Evolutionary conservation across 441 rosid species (phyloP).

Genomic region (Erodium chrysanthum): DNA sequence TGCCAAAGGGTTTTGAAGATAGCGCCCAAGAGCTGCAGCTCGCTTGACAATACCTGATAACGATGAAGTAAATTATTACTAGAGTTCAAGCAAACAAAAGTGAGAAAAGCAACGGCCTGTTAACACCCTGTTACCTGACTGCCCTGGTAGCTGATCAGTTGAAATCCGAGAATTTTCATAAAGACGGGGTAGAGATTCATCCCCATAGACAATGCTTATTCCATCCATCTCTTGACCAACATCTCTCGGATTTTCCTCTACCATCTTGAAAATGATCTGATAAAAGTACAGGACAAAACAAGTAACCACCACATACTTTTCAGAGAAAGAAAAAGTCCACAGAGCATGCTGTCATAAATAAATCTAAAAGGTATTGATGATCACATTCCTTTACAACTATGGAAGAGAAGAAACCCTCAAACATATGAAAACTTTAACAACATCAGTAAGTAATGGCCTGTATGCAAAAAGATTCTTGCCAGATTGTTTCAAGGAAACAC

Average conservation of each 20-base stretch:
- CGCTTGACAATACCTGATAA: conserved; percentile 9
- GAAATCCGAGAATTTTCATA: conserved; percentile 14
- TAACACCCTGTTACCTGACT: conserved; percentile 5
- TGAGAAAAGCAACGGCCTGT: not conserved
- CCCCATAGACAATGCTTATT: conserved; percentile 10
- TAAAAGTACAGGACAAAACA: not conserved
- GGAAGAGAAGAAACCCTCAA: not conserved
- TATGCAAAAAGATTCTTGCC: not conserved
- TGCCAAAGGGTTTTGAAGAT: conserved; percentile 15
- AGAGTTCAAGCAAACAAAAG: not conserved
- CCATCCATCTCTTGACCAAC: conserved; percentile 16
- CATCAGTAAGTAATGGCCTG: not conserved
- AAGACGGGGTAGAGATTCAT: conserved; percentile 10
- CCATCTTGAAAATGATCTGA: conserved; percentile 16
- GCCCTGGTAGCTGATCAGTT: conserved; percentile 7
- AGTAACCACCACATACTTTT: not conserved
- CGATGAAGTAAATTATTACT: not conserved
- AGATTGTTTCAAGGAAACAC: not conserved
- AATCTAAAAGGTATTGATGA: not conserved
- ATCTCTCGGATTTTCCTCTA: conserved; percentile 13
- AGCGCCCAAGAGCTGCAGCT: conserved; percentile 12
- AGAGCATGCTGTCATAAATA: not conserved
- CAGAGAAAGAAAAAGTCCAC: not conserved
- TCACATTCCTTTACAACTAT: not conserved
- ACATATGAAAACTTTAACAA: not conserved